Evolutionary conservation across 352 stramenopile species (phyloP), one percentile per base, ranked within the genome.

Genomic region (Globisporangium cystogenes): DNA sequence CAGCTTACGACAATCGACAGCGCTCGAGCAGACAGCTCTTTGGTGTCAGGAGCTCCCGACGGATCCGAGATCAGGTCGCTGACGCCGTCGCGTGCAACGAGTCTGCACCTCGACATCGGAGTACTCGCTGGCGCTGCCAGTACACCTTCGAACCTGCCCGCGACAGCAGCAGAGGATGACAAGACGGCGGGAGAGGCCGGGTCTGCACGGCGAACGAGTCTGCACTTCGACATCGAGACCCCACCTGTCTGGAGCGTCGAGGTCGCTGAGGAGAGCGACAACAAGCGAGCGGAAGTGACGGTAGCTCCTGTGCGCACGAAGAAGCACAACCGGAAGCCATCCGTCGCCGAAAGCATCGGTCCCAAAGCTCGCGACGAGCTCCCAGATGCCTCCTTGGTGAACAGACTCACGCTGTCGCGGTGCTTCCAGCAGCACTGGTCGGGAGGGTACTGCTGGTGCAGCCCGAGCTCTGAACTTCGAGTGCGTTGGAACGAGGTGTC

Each of bases 401-500:
- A 71, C 10, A 63, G 65, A 14, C 60, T 89, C 15, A 72, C 67
- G 33, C 45, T 89, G 2, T 82, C 75, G 8, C 29, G 52, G 0
- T 59, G 54, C 18, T 86, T 89, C 51, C 60, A 61, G 35, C 45
- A 57, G 18, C 63, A 71, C 20, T 89, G 75, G 75, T 72, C 71
- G n/a, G 67, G 60, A 48, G 77, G 72, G 0, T 83, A 72, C 23
- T 89, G 77, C 48, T 89, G 77, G 77, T 89, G 60, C 20, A 5
- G 26, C 12, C 27, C 56, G 7, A 57, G 48, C 23, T 55, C 59
- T 11, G 42, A 53, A 11, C 50, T 81, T 5, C 43, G 53, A 8
- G 57, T 76, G 29, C n/a, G 62, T 39, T 76, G 65, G 70, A 63
- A 21, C 24, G 43, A 65, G 7, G 40, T 43, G 8, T 21, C 33